Base-by-base conservation (phyloP, 225 moss, liverwort and hornwort genomes). In the Pseudisothecium myosuroides region DNA sequence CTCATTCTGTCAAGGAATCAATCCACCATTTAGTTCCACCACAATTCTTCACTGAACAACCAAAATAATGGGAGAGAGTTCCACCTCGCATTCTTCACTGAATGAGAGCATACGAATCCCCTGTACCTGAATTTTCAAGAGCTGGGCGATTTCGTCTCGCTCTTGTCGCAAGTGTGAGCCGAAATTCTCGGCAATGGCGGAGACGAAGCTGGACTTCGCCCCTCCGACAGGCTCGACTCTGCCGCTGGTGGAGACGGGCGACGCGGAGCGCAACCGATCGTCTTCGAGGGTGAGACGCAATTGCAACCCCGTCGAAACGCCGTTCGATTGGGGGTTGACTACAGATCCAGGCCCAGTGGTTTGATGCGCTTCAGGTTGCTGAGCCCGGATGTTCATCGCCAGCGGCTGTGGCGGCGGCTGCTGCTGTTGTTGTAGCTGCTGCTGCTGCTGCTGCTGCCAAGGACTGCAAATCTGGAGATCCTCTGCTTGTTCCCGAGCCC, bases 191-290 rank as follows among this genome's bases (percentile, higher is more conserved):
- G 95, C 86, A 54, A 95, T 92, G 56, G 93, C 92, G 26, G 94
- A 91, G 71, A 90, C 91, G 28, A 95, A 86, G 59, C 47, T 47
- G 13, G 91, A 87, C 17, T 94, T 93, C 11, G 94, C 36, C 9
- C 67, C 84, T 71, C 84, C 72, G 7, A 86, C 87, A 61, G 85
- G 60, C n/a, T 96, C 96, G 11, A 88, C 91, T 71, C 95, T 88
- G n/a, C 96, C 98, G 81, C 96, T 96, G 8, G 96, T 96, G 19
- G 96, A 96, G 5, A 92, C 96, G 7, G 98, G 95, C 86, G 97
- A 95, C 5, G 95, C 93, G 4, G 98, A 96, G 50, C 94, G 95
- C 76, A 98, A 43, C 5, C 95, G 92, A 73, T 96, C 97, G 64
- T 96, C 96, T 59, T 98, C 96, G 79, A 98, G 97, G 17, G 98